phyloP scores from a whole-genome alignment of 176 grass and related monocot species.

The Zizania latifolia region DNA sequence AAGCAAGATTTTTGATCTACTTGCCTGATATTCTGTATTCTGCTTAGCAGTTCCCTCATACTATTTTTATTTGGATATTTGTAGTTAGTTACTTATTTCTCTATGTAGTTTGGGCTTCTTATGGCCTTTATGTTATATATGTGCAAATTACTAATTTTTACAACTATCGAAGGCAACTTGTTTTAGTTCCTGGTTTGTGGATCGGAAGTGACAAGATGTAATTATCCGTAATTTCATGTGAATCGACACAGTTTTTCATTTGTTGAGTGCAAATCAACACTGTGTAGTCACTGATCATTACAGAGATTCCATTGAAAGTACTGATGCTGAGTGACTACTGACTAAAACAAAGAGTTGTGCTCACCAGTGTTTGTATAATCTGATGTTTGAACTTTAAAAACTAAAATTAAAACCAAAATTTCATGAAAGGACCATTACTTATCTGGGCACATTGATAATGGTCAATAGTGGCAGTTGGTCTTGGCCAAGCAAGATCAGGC shows the following conservation, averaged over 20 bases:
- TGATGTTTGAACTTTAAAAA: background rate
- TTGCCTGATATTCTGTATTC: background rate
- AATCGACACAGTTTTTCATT: background rate
- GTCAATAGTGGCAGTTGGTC: background rate
- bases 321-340: background rate
- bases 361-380: background rate
- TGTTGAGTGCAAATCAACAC: background rate
- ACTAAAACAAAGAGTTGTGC: background rate
- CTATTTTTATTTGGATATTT: background rate
- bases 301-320: background rate
- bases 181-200: background rate
- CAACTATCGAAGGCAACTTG: background rate
- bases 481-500: background rate
- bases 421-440: background rate
- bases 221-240: background rate
- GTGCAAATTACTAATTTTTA: background rate
- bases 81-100: background rate
- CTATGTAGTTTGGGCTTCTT: background rate
- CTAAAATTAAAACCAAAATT: background rate
- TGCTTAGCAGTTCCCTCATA: background rate
- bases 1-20: background rate
- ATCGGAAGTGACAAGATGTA: background rate
- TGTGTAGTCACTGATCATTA: background rate
- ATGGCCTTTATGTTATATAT: background rate
- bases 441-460: background rate